Base-by-base conservation (phyloP, 805 yeast genomes). In the Starmerella vitae region DNA sequence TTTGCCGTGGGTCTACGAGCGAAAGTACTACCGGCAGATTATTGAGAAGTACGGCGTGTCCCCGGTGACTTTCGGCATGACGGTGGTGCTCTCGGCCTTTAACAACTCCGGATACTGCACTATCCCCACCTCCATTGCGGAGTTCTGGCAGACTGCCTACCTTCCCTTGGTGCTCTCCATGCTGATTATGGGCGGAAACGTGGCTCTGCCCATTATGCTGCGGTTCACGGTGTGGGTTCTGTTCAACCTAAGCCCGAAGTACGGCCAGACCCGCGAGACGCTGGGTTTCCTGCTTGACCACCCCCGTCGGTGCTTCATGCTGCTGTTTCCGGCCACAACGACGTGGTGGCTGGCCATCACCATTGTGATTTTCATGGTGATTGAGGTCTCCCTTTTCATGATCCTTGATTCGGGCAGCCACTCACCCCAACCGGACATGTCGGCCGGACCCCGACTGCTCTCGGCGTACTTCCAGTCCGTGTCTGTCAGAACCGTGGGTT, bases 231-330 rank as follows among this genome's bases (percentile, higher is more conserved):
- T 91, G 35, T 91, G 96, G 96, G 41, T 77, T 1, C 49, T 79
- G 58, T 76, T 72, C 61, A 78, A 76, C 46, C 31, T 77, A 14
- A 66, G 93, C 0, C 78, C 70, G 28, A 81, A 77, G 1, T 60
- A 49, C 31, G 63, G 66, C 6, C 56, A 54, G 13, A 45, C 52
- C 22, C 57, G 57, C 15, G 97, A 91, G 53, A 78, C 93, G 5
- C 61, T 86, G 13, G 86, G 83, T 0, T 91, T 91, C 50, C 59
- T 91, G 42, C 64, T 91, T 30, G 96, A 86, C 46, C 98, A 91
- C 58, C 99, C 99, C 1, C 75, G 99, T 54, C 79, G 99, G 53
- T 91, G 98, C 57, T 91, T 88, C 55, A 85, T 97, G 3, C 62
- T 91, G 42, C 64, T 91, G 41, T 91, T 91, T 52, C 98, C 98